A percentile compares a stretch with the other conserved stretches of the same genome.
phyloP scores from a whole-genome alignment of 1,284 basidiomycete species.

The Macrocybe sp. region DNA sequence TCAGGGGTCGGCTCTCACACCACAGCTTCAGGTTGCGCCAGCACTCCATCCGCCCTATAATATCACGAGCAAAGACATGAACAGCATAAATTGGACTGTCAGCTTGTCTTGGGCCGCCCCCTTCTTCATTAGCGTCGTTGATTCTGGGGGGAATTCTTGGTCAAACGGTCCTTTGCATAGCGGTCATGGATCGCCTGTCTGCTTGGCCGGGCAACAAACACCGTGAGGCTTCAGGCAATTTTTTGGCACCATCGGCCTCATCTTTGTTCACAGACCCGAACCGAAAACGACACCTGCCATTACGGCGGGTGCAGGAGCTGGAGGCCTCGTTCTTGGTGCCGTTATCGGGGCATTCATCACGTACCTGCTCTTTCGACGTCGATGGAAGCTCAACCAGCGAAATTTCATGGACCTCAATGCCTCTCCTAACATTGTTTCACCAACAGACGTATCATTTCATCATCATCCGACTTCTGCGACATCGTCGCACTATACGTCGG shows the following conservation, averaged over 20 bases:
- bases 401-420: conserved; percentile 9
- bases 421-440: conserved; percentile 4
- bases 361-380: conserved; percentile 27
- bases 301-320: conserved; percentile 36
- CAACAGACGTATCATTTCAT: conserved; percentile 2
- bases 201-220: conserved; percentile 23
- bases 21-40: conserved; percentile 43
- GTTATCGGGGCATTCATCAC: conserved; percentile 30
- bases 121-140: conserved; percentile 53
- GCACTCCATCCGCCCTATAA: conserved; percentile 55
- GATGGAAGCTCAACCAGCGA: too few relatives aligned
- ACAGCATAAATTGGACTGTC: conserved; percentile 53
- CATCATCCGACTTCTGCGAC: background rate
- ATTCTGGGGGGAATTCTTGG: conserved; percentile 47
- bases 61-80: conserved; percentile 37
- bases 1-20: background rate
- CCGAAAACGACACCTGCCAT: conserved; percentile 19
- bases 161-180: conserved; percentile 51
- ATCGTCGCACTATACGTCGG: conserved; percentile 4
- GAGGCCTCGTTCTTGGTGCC: conserved; percentile 38
- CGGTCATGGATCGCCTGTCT: conserved; percentile 27
- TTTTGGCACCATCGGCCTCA: background rate
- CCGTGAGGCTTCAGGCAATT: conserved; percentile 2
- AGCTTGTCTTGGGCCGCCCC: conserved; percentile 47
- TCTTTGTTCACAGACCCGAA: conserved; percentile 2